Base-by-base conservation (phyloP, 768 basidiomycete species). In the Agaricus bisporus region DNA sequence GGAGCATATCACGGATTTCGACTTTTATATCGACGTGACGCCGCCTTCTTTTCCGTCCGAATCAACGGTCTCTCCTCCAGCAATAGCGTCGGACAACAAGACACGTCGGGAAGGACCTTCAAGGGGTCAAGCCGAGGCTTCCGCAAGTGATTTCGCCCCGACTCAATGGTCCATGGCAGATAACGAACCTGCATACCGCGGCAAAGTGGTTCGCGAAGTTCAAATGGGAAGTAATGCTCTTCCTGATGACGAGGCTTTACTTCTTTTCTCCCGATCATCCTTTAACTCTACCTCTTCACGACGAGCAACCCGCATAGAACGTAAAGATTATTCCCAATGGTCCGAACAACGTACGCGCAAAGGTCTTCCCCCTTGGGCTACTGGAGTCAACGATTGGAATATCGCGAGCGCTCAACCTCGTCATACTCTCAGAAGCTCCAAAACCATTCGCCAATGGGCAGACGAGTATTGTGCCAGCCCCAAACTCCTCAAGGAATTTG, bases 401-500 rank as follows among this genome's bases (percentile, higher is more conserved):
- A 7, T 39, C 43, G 7, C 41, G 14, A 25, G 8, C 28, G 26
- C 57, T 2, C 22, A 58, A 26, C 59, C 66, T n/a, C 55, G 51
- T 0, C 56, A 62, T 18, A 62, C 63, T 6, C 64, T 85, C 41
- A 73, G 69, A 51, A 84, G 83, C 2, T 81, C 81, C 14, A 80
- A 78, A 68, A 77, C 83, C 0, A 63, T 91, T 41, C 72, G 86
- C 29, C 76, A 85, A 55, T 93, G 91, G 91, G 88, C 88, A 7
- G 88, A 91, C 59, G 83, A 86, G 52, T 92, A 90, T 60, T 91
- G 88, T 54, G 74, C 77, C 22, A 86, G 85, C 60, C 71, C 65
- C 7, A 91, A 85, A 60, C 66, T 75, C 14, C 70, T 92, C 57
- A 92, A 91, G 64, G 89, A 91, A 67, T 90, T 93, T 62, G 74